A percentile compares a stretch with the other conserved stretches of the same genome.
phyloP scores from a whole-genome alignment of 176 grass and related monocot genomes.

The Cenchrus purpureus region DNA sequence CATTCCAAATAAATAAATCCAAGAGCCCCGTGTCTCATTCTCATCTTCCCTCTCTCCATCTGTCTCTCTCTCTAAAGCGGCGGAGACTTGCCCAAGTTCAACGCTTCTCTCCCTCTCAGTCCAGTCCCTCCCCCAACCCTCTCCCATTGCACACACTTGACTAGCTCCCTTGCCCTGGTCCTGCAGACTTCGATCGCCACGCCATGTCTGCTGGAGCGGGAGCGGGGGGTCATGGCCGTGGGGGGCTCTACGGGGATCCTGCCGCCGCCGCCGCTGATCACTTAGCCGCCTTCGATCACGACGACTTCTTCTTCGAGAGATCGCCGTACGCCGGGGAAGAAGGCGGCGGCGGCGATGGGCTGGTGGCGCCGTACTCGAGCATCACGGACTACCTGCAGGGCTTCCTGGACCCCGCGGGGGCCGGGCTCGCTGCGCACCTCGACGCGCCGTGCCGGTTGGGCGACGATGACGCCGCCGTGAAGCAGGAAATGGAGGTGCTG shows the following conservation, averaged over 20 bases:
- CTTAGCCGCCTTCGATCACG: conserved; percentile 15
- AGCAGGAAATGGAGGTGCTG: conserved; percentile 6
- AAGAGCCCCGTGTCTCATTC: neutral
- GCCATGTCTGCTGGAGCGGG: neutral
- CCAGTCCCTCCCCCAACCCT: too few species aligned
- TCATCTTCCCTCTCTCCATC: neutral
- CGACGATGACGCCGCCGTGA: conserved; percentile 6
- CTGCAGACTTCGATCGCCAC: conserved; percentile 14
- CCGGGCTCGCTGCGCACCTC: conserved; percentile 1
- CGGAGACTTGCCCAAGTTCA: conserved; percentile 33
- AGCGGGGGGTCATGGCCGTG: neutral
- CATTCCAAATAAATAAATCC: neutral
- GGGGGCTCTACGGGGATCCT: conserved; percentile 14
- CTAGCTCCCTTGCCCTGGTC: neutral
- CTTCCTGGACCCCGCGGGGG: conserved; percentile 29
- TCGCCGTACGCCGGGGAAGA: conserved; percentile 1
- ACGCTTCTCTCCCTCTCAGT: neutral
- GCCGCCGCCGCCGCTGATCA: neutral
- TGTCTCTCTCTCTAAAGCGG: neutral
- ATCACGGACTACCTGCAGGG: conserved; percentile 42
- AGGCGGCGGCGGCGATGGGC: neutral
- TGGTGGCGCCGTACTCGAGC: conserved; percentile 28
- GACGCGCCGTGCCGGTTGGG: neutral
- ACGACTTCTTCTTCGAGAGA: conserved; percentile 1
- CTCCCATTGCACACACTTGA: conserved; percentile 15